These are phyloP conservation scores for Asterochloris sp. DNA, from an alignment of 139 green algal species.

Conservation along the genomic window DNA sequence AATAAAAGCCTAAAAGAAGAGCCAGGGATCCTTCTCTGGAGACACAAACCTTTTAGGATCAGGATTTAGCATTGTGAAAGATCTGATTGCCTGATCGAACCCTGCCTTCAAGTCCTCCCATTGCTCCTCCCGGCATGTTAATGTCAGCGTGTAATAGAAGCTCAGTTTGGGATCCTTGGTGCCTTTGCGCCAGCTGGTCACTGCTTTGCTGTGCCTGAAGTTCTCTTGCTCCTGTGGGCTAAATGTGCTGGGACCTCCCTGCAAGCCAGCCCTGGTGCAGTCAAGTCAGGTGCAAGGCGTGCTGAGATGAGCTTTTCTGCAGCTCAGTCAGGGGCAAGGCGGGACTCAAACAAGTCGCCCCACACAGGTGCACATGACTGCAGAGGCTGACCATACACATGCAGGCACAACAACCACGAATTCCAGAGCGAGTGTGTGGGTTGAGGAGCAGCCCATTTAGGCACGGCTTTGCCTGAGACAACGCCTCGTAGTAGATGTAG, in stretches of 20 bases:
- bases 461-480: no score
- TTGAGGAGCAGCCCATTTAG: no score
- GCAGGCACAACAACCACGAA: no score
- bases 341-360: no score
- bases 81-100: background rate
- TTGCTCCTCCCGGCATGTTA: constrained; percentile 11
- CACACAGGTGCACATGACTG: no score
- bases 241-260: constrained; percentile 7
- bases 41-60: background rate
- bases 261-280: background rate
- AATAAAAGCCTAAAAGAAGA: constrained; percentile 10
- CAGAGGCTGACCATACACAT: no score
- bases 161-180: background rate
- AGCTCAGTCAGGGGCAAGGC: no score
- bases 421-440: no score
- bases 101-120: constrained; percentile 2
- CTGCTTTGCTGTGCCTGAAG: background rate
- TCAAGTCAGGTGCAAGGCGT: no score
- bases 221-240: background rate
- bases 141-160: constrained; percentile 8
- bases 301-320: no score
- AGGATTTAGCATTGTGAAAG: background rate
- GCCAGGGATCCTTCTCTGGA: constrained; percentile 5
- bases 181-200: constrained; percentile 3
- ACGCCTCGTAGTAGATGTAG: background rate